Conservation (phyloP, 768 basidiomycete species). For the Mrakia gelida region DNA sequence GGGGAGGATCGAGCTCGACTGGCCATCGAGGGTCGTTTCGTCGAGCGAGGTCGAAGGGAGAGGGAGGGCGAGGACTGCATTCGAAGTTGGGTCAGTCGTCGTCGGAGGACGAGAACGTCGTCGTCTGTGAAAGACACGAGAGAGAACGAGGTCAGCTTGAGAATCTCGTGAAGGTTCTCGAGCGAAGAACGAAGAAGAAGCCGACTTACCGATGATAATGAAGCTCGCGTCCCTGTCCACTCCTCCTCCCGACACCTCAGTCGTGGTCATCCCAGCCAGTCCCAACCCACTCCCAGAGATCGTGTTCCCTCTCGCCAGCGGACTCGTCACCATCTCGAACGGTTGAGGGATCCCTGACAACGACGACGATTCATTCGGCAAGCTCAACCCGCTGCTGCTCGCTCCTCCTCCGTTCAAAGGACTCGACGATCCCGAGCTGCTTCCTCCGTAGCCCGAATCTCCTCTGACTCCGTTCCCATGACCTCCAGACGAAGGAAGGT, state of each 20-base stretch:
- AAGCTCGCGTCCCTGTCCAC: conserved; percentile 26
- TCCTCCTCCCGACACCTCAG: background rate
- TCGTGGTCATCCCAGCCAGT: conserved; percentile 1
- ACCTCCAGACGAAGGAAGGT: background rate
- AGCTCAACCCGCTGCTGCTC: too few species aligned
- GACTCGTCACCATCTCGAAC: conserved; percentile 28
- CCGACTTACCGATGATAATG: conserved; percentile 31
- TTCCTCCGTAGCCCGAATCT: conserved; percentile 21
- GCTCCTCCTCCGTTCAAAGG: conserved; percentile 6
- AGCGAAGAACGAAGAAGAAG: background rate
- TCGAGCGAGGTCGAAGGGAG: conserved; percentile 36
- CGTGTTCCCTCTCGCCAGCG: conserved; percentile 20
- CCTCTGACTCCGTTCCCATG: background rate
- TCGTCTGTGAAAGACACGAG: conserved; percentile 56
- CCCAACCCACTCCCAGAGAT: background rate
- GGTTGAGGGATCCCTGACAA: background rate
- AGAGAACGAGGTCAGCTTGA: background rate
- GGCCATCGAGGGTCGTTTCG: conserved; percentile 40
- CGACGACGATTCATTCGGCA: background rate
- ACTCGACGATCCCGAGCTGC: conserved; percentile 1
- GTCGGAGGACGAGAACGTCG: conserved; percentile 72
- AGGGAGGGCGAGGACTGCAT: conserved; percentile 38
- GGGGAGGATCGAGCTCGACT: conserved; percentile 62
- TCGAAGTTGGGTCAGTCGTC: conserved; percentile 65
- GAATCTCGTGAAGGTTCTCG: background rate